A percentile compares a stretch with the other conserved stretches of the same genome.
Conservation (phyloP, 495 filamentous ascomycete genomes). For the Neurospora sp. region DNA sequence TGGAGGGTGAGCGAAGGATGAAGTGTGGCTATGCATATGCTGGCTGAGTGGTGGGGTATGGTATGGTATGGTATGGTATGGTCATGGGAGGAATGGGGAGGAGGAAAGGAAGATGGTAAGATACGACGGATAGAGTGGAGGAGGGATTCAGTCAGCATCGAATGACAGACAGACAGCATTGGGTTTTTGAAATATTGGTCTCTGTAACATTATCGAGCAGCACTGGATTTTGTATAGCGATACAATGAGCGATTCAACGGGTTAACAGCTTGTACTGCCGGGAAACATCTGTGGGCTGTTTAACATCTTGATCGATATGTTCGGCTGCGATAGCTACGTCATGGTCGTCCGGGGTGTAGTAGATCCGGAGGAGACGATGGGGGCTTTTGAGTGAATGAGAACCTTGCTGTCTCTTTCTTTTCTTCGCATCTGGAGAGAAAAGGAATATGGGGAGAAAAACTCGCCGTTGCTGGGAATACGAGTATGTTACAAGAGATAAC, state of each 20-base stretch:
- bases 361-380: not conserved
- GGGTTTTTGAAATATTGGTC: not conserved
- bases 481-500: not conserved
- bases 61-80: not conserved
- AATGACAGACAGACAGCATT: not conserved
- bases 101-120: not conserved
- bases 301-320: not conserved
- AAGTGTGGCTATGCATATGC: no score
- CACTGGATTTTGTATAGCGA: not conserved
- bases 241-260: not conserved
- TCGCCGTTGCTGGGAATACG: not conserved
- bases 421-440: not conserved
- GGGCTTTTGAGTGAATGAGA: not conserved
- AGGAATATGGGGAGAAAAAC: not conserved
- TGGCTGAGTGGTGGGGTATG: not conserved
- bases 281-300: not conserved
- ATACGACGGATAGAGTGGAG: not conserved
- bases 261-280: not conserved
- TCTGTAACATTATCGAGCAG: not conserved
- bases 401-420: not conserved
- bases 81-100: no score
- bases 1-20: not conserved
- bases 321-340: not conserved
- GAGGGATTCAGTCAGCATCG: not conserved
- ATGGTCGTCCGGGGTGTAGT: not conserved